Conservation (phyloP, 2,329 filamentous ascomycete genomes). For the Metarhizium rileyi region DNA sequence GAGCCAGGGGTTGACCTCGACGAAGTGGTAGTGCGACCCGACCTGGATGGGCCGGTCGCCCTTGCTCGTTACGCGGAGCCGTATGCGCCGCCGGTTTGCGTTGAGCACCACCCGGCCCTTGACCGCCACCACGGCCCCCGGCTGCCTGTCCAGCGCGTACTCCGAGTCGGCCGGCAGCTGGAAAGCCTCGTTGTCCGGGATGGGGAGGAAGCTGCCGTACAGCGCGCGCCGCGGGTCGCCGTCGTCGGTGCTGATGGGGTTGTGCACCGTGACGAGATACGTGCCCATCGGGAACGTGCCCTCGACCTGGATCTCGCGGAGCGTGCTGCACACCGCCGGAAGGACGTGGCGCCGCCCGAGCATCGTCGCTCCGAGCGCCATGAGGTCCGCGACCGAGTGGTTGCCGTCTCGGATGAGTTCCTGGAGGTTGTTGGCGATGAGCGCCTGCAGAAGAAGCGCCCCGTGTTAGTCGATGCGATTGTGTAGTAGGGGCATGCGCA, state of each 20-base stretch:
- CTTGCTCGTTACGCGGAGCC: conserved; percentile 68
- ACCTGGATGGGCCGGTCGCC: conserved; percentile 89
- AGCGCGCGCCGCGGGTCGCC: conserved; percentile 79
- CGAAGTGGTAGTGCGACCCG: conserved; percentile 92
- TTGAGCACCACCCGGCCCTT: conserved; percentile 63
- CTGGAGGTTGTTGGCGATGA: conserved; percentile 83
- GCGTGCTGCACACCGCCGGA: conserved; percentile 67
- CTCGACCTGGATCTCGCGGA: conserved; percentile 84
- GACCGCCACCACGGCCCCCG: conserved; percentile 68
- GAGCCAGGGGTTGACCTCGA: conserved; percentile 86
- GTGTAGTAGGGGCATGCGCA: too few relatives aligned
- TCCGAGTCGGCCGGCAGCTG: conserved; percentile 52
- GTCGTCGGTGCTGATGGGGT: conserved; percentile 78
- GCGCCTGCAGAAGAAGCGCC: too few relatives aligned
- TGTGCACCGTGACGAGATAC: conserved; percentile 88
- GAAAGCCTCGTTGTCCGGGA: conserved; percentile 62
- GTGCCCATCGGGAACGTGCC: conserved; percentile 87
- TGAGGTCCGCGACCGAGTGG: conserved; percentile 85
- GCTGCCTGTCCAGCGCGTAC: conserved; percentile 59
- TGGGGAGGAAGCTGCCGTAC: conserved; percentile 82
- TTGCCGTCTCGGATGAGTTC: conserved; percentile 96
- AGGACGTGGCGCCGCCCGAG: conserved; percentile 87
- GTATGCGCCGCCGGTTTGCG: conserved; percentile 61
- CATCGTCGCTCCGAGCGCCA: conserved; percentile 84
- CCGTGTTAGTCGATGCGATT: too few relatives aligned